These are phyloP conservation scores for Schwanniomyces polymorphus DNA, from an alignment of 805 yeast genomes.

Conservation along the genomic window DNA sequence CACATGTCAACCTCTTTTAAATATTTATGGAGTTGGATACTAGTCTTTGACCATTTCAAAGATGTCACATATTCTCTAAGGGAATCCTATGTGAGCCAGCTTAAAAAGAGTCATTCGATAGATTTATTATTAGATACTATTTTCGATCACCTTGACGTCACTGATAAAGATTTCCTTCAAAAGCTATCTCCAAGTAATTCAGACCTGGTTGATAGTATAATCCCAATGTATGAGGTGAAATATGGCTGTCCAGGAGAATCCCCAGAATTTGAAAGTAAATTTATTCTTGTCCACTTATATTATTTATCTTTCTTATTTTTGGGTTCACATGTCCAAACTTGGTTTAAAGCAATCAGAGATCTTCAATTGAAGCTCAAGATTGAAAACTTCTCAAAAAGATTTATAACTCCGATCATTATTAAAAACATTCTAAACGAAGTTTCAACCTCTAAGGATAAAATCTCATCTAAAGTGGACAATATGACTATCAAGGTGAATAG, in stretches of 20 bases:
- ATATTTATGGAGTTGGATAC: conserved; percentile 69
- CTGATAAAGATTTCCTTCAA: conserved; percentile 20
- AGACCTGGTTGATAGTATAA: conserved; percentile 11
- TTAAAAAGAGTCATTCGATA: conserved; percentile 48
- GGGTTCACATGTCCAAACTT: conserved; percentile 59
- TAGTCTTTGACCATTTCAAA: conserved; percentile 60
- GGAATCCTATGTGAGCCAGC: conserved; percentile 56
- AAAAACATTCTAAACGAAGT: conserved; percentile 56
- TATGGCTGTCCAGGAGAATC: conserved; percentile 19
- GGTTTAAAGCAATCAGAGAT: conserved; percentile 74
- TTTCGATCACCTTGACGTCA: conserved; percentile 52
- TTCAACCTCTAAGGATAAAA: conserved; percentile 35
- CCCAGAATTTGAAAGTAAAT: conserved; percentile 28
- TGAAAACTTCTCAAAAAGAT: conserved; percentile 60
- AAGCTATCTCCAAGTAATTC: conserved; percentile 9
- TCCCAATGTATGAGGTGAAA: conserved; percentile 19
- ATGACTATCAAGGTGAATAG: conserved; percentile 63
- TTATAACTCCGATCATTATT: conserved; percentile 66
- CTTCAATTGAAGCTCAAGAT: conserved; percentile 59
- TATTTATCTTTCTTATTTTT: conserved; percentile 49
- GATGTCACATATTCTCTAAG: conserved; percentile 66
- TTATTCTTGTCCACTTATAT: conserved; percentile 50
- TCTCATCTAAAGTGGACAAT: conserved; percentile 37
- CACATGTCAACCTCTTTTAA: conserved; percentile 21
- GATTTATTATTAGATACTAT: conserved; percentile 52